These are phyloP conservation scores for Rusavskia elegans DNA, from an alignment of 495 filamentous ascomycete genomes.

Conservation along the genomic window DNA sequence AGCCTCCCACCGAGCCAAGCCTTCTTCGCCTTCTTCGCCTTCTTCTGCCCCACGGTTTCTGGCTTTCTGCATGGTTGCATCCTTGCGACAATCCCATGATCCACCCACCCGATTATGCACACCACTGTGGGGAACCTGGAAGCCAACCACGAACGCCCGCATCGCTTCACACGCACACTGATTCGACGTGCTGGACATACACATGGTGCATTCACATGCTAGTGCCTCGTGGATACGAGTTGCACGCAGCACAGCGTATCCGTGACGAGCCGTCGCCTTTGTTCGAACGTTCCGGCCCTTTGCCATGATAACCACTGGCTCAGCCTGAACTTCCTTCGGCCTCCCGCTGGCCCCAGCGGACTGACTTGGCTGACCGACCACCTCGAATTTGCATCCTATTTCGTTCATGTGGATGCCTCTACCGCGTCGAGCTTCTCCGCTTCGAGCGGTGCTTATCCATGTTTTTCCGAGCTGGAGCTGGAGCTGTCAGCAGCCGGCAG, in stretches of 20 bases:
- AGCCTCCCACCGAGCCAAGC: too few species aligned
- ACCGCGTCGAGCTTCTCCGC: background rate
- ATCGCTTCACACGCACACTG: background rate
- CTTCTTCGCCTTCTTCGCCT: too few species aligned
- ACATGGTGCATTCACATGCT: background rate
- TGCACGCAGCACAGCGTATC: background rate
- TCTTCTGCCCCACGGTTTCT: slow-evolving; percentile 10
- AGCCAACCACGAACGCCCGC: background rate
- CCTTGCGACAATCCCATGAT: too few species aligned
- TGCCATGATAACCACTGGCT: background rate
- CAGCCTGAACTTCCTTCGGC: background rate
- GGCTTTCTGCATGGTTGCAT: too few species aligned
- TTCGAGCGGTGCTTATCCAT: background rate
- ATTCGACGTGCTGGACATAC: background rate
- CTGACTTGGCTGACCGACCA: background rate
- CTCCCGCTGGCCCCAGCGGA: background rate
- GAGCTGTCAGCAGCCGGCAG: background rate
- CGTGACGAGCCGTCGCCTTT: background rate
- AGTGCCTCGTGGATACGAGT: background rate
- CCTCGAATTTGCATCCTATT: background rate
- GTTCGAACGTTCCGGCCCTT: background rate
- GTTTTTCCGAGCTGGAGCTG: background rate
- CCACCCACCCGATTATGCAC: too few species aligned
- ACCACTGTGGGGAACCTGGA: background rate
- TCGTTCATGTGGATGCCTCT: background rate